Conservation (phyloP, 2,329 filamentous ascomycete species). For the Tolypocladium capitatum region DNA sequence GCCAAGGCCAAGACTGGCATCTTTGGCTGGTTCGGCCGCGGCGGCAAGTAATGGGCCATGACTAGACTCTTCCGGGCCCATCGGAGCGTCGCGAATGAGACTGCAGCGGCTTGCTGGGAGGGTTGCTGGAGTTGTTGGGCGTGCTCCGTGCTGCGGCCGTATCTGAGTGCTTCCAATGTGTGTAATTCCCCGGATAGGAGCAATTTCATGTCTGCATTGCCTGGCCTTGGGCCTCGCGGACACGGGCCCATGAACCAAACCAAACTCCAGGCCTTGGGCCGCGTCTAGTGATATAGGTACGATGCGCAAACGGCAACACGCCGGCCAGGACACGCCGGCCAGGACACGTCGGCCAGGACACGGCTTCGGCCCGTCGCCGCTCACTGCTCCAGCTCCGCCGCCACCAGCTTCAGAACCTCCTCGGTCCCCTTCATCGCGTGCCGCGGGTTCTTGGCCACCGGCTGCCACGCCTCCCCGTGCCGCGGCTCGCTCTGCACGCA, state of each 20-base stretch:
- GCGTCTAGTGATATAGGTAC: neutral
- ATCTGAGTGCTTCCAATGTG: neutral
- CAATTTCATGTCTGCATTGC: neutral
- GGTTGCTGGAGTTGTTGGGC: neutral
- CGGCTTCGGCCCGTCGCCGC: neutral
- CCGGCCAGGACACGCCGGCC: neutral
- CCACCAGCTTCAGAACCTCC: conserved; percentile 72
- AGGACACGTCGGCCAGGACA: neutral
- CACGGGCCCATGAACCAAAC: neutral
- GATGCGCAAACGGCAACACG: neutral
- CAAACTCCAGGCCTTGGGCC: neutral
- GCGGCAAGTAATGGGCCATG: conserved; percentile 19
- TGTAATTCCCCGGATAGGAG: neutral
- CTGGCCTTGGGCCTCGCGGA: neutral
- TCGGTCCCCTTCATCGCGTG: conserved; percentile 65
- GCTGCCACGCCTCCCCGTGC: conserved; percentile 88
- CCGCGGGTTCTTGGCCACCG: conserved; percentile 69
- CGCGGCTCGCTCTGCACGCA: conserved; percentile 73
- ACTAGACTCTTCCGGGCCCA: neutral
- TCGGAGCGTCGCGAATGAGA: neutral
- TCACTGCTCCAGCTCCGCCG: conserved; percentile 28
- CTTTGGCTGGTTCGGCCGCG: conserved; percentile 76
- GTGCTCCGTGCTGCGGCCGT: neutral
- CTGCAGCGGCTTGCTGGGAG: neutral
- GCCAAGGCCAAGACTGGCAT: conserved; percentile 73